Evolutionary conservation across 2,329 filamentous ascomycete genomes (phyloP).

Genomic region (Claviceps monticola): DNA sequence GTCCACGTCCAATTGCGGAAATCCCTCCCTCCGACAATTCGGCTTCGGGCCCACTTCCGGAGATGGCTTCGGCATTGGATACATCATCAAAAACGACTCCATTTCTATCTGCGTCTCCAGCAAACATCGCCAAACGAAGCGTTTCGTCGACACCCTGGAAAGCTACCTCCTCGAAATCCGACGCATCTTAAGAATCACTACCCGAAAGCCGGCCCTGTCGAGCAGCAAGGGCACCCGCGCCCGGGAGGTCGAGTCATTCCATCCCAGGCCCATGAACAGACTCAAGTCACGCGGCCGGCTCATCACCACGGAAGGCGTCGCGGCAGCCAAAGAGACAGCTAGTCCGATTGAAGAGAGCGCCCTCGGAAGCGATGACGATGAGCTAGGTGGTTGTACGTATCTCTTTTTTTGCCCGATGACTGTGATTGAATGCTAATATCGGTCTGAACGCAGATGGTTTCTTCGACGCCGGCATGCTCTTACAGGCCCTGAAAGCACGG

Average conservation of each 20-base stretch:
- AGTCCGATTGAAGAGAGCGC: constrained; percentile 56
- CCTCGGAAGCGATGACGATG: constrained; percentile 69
- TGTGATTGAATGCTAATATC: constrained; percentile 13
- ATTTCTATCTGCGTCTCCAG: constrained; percentile 86
- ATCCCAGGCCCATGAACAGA: constrained; percentile 27
- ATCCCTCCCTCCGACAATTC: constrained; percentile 86
- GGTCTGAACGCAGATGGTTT: constrained; percentile 60
- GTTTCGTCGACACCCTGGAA: constrained; percentile 82
- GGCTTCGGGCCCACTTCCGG: constrained; percentile 90
- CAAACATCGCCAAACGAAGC: constrained; percentile 85
- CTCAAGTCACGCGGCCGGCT: constrained; percentile 61
- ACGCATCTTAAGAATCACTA: constrained; percentile 62
- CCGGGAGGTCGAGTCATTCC: constrained; percentile 34
- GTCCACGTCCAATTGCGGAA: constrained; percentile 97
- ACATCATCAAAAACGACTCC: constrained; percentile 75
- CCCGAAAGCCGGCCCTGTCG: constrained; percentile 28
- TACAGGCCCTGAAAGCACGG: constrained; percentile 71
- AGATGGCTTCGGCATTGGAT: constrained; percentile 93
- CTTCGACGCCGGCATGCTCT: constrained; percentile 91
- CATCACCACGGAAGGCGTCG: constrained; percentile 41
- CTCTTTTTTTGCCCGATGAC: background rate
- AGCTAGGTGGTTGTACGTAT: constrained; percentile 80
- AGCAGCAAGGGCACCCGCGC: constrained; percentile 33
- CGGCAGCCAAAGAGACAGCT: constrained; percentile 30
- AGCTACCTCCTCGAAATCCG: constrained; percentile 83